Base-by-base conservation (phyloP, 805 yeast genomes). In the Candida boidinii region DNA sequence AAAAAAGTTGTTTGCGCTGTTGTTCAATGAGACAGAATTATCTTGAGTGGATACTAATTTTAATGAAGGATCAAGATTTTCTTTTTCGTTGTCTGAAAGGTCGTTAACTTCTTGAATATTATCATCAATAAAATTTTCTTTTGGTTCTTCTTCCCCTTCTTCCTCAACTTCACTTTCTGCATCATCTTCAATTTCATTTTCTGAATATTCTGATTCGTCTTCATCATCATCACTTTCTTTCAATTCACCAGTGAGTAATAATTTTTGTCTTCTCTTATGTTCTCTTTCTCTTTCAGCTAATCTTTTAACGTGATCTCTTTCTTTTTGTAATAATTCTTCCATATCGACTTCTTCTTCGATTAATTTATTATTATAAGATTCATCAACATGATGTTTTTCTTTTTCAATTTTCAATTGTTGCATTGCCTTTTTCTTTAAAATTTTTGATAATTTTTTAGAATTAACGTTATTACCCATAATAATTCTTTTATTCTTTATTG, bases 171-270 rank as follows among this genome's bases (percentile, higher is more conserved):
- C 53, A 2, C 31, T 46, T 14, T 39, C 48, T 15, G 37, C 42
- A 15, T 41, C 43, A 4, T 33, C 39, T n/a, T 25, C 37, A 17
- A 30, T 43, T 12, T 37, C 39, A n/a, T 35, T 36, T 11, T 35
- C 31, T 22, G 36, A 41, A 32, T 41, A 39, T 17, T 40, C 48
- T 5, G 35, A 42, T 11, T 42, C 53, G 8, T 39, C 52, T 7
- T 42, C 41, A 13, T 46, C 58, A 17, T 46, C 54, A 17, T 42
- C 42, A 16, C 22, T 29, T 26, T 42, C 52, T 3, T 48, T 46
- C 16, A 38, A 41, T 26, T 51, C 56, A 33, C 49, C 49, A n/a
- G 43, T 53, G 32, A 4, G 43, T 44, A 2, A 35, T 34, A 22
- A 41, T 7, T 49, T 27, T 29, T 37, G 17, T 29, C 37, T 34